Evolutionary conservation across 371 early-diverging fungal species (phyloP).

Genomic region (Mucor velutinosus): DNA sequence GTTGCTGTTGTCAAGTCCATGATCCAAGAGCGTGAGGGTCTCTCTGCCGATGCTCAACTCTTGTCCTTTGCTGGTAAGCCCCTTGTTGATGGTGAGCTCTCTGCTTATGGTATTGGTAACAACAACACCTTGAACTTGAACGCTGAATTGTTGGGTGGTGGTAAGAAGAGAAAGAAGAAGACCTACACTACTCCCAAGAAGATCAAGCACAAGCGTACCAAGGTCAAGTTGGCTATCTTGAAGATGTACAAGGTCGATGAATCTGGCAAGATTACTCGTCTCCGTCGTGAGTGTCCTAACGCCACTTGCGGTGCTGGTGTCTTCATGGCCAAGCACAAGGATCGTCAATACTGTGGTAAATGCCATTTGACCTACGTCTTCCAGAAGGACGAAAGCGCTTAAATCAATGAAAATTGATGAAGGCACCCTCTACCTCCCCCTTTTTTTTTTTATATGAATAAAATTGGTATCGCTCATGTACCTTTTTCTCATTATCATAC

Average conservation of each 20-base stretch:
- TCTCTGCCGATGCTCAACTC: slow-evolving; percentile 91
- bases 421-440: not conserved
- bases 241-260: slow-evolving; percentile 97
- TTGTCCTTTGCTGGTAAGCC: slow-evolving; percentile 94
- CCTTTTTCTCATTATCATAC: not conserved
- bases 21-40: slow-evolving; percentile 92
- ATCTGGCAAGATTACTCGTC: slow-evolving; percentile 94
- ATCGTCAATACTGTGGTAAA: slow-evolving; percentile 94
- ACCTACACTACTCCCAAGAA: slow-evolving; percentile 98
- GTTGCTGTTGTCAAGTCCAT: slow-evolving; percentile 86
- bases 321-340: slow-evolving; percentile 97
- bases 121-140: slow-evolving; percentile 87
- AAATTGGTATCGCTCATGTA: not conserved
- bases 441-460: slow-evolving; percentile 9
- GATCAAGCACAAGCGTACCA: slow-evolving; percentile 97
- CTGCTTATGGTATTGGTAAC: slow-evolving; percentile 81
- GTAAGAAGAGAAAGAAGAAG: slow-evolving; percentile 98
- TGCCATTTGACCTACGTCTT: slow-evolving; percentile 61
- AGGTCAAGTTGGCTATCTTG: slow-evolving; percentile 95
- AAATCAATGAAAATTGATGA: not conserved
- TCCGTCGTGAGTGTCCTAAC: slow-evolving; percentile 94
- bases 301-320: slow-evolving; percentile 96
- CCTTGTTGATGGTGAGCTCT: slow-evolving; percentile 79
- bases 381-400: slow-evolving; percentile 38
- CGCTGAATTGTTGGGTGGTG: slow-evolving; percentile 79